Percentiles rank a stretch among this genome's conserved stretches.
phyloP scores from a whole-genome alignment of 805 yeast species.

The Candida ipomoeae region DNA sequence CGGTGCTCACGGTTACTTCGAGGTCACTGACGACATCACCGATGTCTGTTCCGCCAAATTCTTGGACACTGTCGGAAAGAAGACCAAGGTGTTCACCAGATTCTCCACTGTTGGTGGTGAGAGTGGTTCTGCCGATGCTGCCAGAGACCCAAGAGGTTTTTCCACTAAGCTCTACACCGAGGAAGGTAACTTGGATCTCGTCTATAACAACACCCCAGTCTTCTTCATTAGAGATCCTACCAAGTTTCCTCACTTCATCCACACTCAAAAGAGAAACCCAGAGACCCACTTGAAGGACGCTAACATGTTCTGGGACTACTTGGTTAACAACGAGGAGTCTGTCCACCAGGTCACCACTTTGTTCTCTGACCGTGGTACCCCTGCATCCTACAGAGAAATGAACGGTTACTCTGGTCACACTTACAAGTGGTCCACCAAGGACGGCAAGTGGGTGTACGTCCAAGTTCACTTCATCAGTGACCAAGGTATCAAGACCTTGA shows the following conservation, averaged over 20 bases:
- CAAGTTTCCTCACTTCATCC: slow-evolving; percentile 84
- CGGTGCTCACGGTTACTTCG: slow-evolving; percentile 85
- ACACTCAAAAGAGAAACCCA: slow-evolving; percentile 85
- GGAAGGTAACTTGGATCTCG: slow-evolving; percentile 82
- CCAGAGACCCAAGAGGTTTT: slow-evolving; percentile 86
- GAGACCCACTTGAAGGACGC: slow-evolving; percentile 74
- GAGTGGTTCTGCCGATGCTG: slow-evolving; percentile 74
- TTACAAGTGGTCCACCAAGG: slow-evolving; percentile 71
- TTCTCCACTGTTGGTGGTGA: slow-evolving; percentile 90
- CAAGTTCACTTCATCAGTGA: slow-evolving; percentile 71
- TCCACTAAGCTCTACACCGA: slow-evolving; percentile 77
- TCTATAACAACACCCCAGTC: slow-evolving; percentile 81
- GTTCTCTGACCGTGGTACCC: slow-evolving; percentile 82
- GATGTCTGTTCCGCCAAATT: slow-evolving; percentile 24
- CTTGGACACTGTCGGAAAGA: slow-evolving; percentile 28
- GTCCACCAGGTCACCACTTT: slow-evolving; percentile 69
- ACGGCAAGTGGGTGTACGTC: slow-evolving; percentile 74
- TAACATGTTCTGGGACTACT: slow-evolving; percentile 81
- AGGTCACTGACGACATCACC: slow-evolving; percentile 61
- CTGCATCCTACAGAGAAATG: slow-evolving; percentile 70
- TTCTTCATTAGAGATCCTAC: slow-evolving; percentile 82
- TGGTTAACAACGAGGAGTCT: slow-evolving; percentile 68
- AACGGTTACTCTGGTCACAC: slow-evolving; percentile 84
- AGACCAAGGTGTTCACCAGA: slow-evolving; percentile 50
- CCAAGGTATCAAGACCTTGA: slow-evolving; percentile 54